Base-by-base conservation (phyloP, 345 rosid species). In the Murraya koenigii region DNA sequence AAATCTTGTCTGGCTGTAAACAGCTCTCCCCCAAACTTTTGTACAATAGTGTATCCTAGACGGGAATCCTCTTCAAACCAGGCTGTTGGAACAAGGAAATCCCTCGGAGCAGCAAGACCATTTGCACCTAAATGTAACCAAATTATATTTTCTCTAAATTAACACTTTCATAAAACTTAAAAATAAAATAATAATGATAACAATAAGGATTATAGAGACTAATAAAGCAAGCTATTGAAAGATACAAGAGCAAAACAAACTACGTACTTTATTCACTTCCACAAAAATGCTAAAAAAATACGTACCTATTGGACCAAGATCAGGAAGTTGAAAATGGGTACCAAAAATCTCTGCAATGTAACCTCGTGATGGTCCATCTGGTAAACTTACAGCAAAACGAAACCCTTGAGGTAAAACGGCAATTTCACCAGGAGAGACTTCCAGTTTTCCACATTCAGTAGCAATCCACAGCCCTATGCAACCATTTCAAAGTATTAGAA, bases 251-350 rank as follows among this genome's bases (percentile, higher is more conserved):
- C 22, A 77, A 69, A 22, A 55, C 49, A 14, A 20, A 66, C 41
- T 54, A 36, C 11, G 64, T 20, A 54, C 28, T 32, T 19, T 20
- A 64, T 41, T 68, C 60, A 32, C 74, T 49, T 71, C 66, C n/a
- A 77, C 39, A 63, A 39, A 66, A 35, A 22, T 73, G 70, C 67
- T 75, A 19, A 56, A 77, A 76, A 13, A 77, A 69, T 77, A 72
- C 58, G 68, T 85, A 95, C 98, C 98, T 86, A 95, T 95, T 10
- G 99, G 99, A 69, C 98, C 99, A 82, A 95, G 97, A 83, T 95
- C 99, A 79, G 98, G 99, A 79, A 95, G 97, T 80, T 95, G 97
- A 91, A 92, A 92, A 88, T 95, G 99, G 80, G 90, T 64, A 28
- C 99, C 99, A 65, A 91, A 95, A 75, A 95, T 83, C 87, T 93